Evolutionary conservation across 169 alveolate genomes (phyloP).

Genomic region (Blepharisma undulans): DNA sequence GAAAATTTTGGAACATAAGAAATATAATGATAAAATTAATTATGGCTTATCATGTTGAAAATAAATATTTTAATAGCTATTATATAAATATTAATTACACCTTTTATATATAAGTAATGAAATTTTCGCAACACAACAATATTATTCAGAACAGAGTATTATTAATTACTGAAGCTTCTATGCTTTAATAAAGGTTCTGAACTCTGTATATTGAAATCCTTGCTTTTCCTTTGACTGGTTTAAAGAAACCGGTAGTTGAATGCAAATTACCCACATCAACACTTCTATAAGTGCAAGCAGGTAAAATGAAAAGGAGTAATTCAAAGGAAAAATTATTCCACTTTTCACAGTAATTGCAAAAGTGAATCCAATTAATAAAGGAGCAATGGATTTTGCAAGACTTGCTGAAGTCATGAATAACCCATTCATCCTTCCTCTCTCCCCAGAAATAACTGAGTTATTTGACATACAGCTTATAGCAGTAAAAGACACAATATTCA

Average conservation of each 20-base stretch:
- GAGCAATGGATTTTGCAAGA: background rate
- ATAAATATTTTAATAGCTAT: too few relatives aligned
- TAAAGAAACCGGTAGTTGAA: background rate
- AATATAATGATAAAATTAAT: too few relatives aligned
- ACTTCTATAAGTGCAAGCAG: background rate
- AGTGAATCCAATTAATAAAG: background rate
- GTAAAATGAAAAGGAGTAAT: constrained; percentile 12
- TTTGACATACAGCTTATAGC: background rate
- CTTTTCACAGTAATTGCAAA: constrained; percentile 26
- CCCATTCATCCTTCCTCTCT: constrained; percentile 28
- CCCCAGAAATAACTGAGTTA: constrained; percentile 1
- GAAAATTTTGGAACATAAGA: too few relatives aligned
- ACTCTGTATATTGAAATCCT: background rate
- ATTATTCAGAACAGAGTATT: background rate
- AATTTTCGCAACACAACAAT: too few relatives aligned
- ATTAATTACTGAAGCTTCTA: background rate
- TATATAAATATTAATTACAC: too few relatives aligned
- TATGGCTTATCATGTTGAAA: too few relatives aligned
- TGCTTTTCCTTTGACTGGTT: background rate
- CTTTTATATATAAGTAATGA: too few relatives aligned
- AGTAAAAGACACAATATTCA: background rate
- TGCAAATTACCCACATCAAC: background rate
- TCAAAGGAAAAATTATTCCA: background rate
- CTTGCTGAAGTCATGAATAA: background rate
- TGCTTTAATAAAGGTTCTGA: background rate